These are phyloP conservation scores for Torulaspora microellipsoides DNA, from an alignment of 805 yeast genomes.

Conservation along the genomic window DNA sequence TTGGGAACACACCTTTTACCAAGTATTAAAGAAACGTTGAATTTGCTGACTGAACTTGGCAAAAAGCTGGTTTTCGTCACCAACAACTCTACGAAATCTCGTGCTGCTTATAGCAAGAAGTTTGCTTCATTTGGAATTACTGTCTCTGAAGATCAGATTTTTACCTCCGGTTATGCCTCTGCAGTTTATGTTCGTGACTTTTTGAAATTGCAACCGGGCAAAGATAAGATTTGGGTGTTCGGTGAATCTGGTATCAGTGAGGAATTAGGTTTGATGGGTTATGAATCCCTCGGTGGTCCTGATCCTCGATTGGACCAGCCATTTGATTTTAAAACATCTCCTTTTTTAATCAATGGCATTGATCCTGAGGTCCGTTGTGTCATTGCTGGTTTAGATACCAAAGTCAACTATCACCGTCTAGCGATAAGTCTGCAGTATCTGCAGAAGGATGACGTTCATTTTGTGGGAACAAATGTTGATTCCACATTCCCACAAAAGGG, in stretches of 20 bases:
- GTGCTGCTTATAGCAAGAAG: conserved; percentile 70
- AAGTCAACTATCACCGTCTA: conserved; percentile 74
- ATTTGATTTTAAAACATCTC: conserved; percentile 53
- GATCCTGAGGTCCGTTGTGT: conserved; percentile 84
- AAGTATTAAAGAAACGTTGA: conserved; percentile 67
- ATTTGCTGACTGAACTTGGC: conserved; percentile 45
- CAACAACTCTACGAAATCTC: conserved; percentile 89
- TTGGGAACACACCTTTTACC: conserved; percentile 80
- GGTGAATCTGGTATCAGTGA: conserved; percentile 85
- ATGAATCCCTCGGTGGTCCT: conserved; percentile 74
- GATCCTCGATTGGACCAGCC: conserved; percentile 55
- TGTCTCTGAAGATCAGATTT: conserved; percentile 61
- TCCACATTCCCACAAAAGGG: conserved; percentile 92
- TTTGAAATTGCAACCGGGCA: conserved; percentile 62
- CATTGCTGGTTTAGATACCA: conserved; percentile 77
- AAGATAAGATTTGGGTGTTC: conserved; percentile 76
- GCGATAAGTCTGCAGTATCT: conserved; percentile 81
- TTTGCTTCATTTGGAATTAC: conserved; percentile 52
- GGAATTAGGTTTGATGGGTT: conserved; percentile 73
- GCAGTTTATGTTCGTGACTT: conserved; percentile 81
- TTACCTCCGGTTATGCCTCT: conserved; percentile 88
- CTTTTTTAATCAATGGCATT: conserved; percentile 43
- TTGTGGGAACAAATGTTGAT: conserved; percentile 91
- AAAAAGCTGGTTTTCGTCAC: conserved; percentile 87
- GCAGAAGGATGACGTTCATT: conserved; percentile 51